Conservation (phyloP, 192 early-diverging fungal genomes). For the Glomus cerebriforme region DNA sequence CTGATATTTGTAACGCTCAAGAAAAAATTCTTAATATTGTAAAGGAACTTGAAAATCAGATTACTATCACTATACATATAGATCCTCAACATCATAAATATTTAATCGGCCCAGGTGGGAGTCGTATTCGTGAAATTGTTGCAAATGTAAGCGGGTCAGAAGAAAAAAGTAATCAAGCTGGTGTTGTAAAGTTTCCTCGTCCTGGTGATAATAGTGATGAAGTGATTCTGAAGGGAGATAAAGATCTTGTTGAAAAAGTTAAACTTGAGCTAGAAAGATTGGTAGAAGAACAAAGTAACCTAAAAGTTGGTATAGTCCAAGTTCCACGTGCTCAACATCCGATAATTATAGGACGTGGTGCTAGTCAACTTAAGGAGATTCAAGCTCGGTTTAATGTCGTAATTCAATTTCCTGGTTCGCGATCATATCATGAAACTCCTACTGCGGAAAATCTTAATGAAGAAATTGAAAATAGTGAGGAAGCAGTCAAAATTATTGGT, state of each 20-base stretch:
- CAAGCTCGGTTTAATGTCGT: constrained; percentile 66
- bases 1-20: constrained; percentile 56
- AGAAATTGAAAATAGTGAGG: constrained; percentile 30
- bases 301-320: constrained; percentile 38
- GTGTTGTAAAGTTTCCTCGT: constrained; percentile 65
- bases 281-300: constrained; percentile 48
- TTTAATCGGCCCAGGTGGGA: constrained; percentile 68
- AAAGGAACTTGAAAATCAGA: constrained; percentile 59
- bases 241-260: constrained; percentile 57
- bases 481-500: constrained; percentile 58
- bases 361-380: constrained; percentile 69
- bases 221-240: constrained; percentile 64
- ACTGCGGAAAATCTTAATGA: neutral
- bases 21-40: constrained; percentile 61
- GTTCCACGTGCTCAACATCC: constrained; percentile 79
- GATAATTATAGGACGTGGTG: constrained; percentile 80
- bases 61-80: constrained; percentile 51
- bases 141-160: constrained; percentile 57
- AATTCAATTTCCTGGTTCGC: constrained; percentile 60
- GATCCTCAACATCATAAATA: constrained; percentile 60
- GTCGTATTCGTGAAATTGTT: constrained; percentile 65
- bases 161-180: constrained; percentile 50
- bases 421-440: constrained; percentile 9
- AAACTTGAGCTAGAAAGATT: constrained; percentile 45
- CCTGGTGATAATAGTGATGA: constrained; percentile 53